Evolutionary conservation across 768 basidiomycete species (phyloP).

Genomic region (Lactarius quietus): DNA sequence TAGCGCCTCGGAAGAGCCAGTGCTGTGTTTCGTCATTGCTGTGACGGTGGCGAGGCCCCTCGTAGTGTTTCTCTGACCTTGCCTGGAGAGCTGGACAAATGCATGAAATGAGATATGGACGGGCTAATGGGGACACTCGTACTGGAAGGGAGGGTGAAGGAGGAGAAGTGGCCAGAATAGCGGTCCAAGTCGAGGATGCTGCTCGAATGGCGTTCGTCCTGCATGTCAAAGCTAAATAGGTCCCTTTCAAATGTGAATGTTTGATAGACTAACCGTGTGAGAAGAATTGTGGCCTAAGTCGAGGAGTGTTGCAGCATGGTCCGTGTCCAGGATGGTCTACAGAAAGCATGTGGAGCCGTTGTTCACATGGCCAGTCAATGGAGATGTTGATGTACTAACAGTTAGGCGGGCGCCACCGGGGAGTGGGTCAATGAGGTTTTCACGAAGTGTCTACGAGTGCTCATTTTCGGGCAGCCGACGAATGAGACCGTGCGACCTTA

Average conservation of each 20-base stretch:
- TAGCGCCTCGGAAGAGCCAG: neutral
- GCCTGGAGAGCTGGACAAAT: neutral
- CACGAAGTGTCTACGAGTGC: conserved; percentile 17
- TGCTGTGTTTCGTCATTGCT: neutral
- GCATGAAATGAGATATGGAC: neutral
- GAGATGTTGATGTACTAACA: conserved; percentile 1
- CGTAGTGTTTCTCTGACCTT: neutral
- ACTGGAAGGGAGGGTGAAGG: conserved; percentile 3
- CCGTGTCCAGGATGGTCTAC: conserved; percentile 27
- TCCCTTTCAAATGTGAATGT: too few species aligned
- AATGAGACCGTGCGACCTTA: neutral
- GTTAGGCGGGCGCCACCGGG: conserved; percentile 21
- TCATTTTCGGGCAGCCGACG: neutral
- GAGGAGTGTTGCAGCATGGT: conserved; percentile 25
- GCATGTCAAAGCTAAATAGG: too few species aligned
- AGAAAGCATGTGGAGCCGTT: neutral
- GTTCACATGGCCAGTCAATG: too few species aligned
- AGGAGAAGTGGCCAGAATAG: conserved; percentile 15
- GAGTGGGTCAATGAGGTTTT: conserved; percentile 24
- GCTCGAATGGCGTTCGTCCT: too few species aligned
- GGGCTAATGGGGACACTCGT: neutral
- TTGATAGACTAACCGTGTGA: too few species aligned
- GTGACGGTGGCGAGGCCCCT: conserved; percentile 3
- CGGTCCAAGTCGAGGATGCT: conserved; percentile 11
- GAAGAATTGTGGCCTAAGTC: too few species aligned